These are phyloP conservation scores for Ceratobasidium sp. DNA, from an alignment of 1,284 basidiomycete genomes.

Conservation along the genomic window DNA sequence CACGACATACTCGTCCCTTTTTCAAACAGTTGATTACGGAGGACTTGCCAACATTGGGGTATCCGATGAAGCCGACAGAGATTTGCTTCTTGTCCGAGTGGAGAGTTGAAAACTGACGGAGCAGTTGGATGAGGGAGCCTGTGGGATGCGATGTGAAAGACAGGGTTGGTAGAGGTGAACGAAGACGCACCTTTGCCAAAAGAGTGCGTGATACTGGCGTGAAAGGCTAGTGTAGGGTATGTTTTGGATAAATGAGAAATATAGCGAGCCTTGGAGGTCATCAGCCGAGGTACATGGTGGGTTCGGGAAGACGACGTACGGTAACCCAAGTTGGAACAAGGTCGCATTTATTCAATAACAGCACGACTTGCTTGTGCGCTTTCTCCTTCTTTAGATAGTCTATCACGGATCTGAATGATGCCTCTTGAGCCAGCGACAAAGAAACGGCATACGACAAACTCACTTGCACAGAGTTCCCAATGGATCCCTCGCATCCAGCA, in stretches of 20 bases:
- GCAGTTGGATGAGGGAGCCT: conserved; percentile 94
- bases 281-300: not conserved
- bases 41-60: conserved; percentile 98
- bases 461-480: conserved; percentile 92
- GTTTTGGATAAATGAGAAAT: conserved; percentile 94
- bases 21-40: conserved; percentile 99
- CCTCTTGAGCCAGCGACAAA: not conserved
- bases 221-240: conserved; percentile 97
- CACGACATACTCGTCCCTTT: conserved; percentile 96
- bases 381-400: conserved; percentile 97
- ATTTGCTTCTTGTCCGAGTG: conserved; percentile 99
- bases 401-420: conserved; percentile 70
- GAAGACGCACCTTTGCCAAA: conserved; percentile 55
- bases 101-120: conserved; percentile 95
- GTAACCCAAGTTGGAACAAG: conserved; percentile 99
- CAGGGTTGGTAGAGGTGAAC: not conserved
- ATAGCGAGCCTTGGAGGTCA: conserved; percentile 80
- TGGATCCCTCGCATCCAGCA: conserved; percentile 96
- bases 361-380: conserved; percentile 95
- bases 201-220: conserved; percentile 98
- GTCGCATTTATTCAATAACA: conserved; percentile 98
- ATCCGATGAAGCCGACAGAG: conserved; percentile 96
- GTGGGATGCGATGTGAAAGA: conserved; percentile 64
- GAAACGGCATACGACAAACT: not conserved
- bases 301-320: conserved; percentile 61